Conservation (phyloP, 768 basidiomycete species). For the Tephrocybe sp. region DNA sequence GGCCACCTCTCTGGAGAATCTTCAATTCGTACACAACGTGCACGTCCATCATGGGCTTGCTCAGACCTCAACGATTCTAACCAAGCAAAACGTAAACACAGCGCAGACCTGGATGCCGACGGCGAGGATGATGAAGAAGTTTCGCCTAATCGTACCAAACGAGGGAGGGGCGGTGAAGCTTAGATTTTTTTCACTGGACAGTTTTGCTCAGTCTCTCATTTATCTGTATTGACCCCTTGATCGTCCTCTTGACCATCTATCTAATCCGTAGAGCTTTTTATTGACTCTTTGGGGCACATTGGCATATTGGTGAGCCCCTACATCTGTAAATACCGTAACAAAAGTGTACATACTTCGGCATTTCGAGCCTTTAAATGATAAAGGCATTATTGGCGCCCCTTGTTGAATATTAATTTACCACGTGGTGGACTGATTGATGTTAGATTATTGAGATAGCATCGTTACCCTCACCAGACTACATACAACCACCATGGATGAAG, state of each 20-base stretch:
- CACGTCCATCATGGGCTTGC: slow-evolving; percentile 29
- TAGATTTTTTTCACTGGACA: slow-evolving; percentile 1
- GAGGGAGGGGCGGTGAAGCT: slow-evolving; percentile 19
- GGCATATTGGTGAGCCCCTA: slow-evolving; percentile 6
- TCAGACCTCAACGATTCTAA: slow-evolving; percentile 19
- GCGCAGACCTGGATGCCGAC: slow-evolving; percentile 27
- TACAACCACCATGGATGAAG: slow-evolving; percentile 84
- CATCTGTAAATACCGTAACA: slow-evolving; percentile 15
- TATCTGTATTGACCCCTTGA: slow-evolving; percentile 4
- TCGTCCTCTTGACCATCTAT: slow-evolving; percentile 9
- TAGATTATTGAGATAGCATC: slow-evolving; percentile 13
- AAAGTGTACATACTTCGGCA: slow-evolving; percentile 8
- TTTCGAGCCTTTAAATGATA: background rate
- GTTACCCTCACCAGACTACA: slow-evolving; percentile 18
- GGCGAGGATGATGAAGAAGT: slow-evolving; percentile 15
- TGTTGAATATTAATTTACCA: slow-evolving; percentile 12
- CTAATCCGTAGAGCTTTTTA: slow-evolving; percentile 4
- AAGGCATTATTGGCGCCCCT: background rate
- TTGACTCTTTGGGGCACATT: slow-evolving; percentile 4
- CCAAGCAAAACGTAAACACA: slow-evolving; percentile 35
- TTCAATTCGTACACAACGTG: slow-evolving; percentile 26
- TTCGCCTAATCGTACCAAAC: slow-evolving; percentile 21
- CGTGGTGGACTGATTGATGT: slow-evolving; percentile 21
- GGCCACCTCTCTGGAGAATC: slow-evolving; percentile 14
- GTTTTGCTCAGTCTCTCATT: background rate